Base-by-base conservation (phyloP, 2,329 filamentous ascomycete species). In the Raffaelea deltoideospora region DNA sequence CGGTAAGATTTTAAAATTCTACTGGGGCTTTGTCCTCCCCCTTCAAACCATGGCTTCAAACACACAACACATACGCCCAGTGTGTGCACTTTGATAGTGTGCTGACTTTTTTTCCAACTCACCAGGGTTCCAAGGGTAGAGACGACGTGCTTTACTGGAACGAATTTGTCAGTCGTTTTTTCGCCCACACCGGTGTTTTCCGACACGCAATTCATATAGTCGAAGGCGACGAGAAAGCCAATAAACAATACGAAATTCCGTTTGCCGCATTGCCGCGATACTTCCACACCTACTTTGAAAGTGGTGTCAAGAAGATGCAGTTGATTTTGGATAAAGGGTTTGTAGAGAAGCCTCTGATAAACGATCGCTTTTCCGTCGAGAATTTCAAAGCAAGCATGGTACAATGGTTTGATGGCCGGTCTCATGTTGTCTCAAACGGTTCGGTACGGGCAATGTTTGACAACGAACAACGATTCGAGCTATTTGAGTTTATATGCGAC, bases 251-350 rank as follows among this genome's bases (percentile, higher is more conserved):
- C 49, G 87, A 95, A 53, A 85, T 96, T 34, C 72, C 79, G 3
- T 83, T 74, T 40, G 73, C 86, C 4, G 82, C 82, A 1, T 65
- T 98, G 32, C 75, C 88, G 24, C 76, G 88, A 49, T 96, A 90
- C 56, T 95, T 94, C 53, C 76, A 81, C 48, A 87, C 84, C 0
- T 80, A 93, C 49, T 95, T 90, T 53, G 78, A 79, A 39, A 88
- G 84, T 42, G 87, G 86, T 7, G 77, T 95, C 38, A 79, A 73
- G 47, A 83, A 77, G 37, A 83, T 96, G 48, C 85, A 94, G 53
- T 70, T 96, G 52, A 74, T 86, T 18, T 69, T 93, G 48, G 86
- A 93, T 47, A 77, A 74, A 49, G 64, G 65, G 3, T 65, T 61
- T 2, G 57, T 57, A 0, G 73, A 79, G 44, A 64, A 64, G 35